Percentiles rank a stretch among this genome's conserved stretches.
Conservation (phyloP, 2,329 filamentous ascomycete species). For the Talaromyces pinophilus region DNA sequence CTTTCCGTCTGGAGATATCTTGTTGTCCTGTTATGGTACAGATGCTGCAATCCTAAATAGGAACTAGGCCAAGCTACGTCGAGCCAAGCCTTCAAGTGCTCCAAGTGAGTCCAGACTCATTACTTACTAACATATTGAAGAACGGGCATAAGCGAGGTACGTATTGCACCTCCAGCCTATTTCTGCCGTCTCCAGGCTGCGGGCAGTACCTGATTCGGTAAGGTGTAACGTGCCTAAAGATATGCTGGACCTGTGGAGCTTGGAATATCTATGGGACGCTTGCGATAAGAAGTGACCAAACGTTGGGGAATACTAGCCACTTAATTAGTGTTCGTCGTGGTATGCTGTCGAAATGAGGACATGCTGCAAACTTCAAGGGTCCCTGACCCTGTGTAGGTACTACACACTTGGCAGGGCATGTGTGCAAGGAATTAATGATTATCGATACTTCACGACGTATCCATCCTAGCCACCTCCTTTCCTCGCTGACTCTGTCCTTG, state of each 20-base stretch:
- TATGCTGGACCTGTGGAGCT: neutral
- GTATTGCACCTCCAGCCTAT: neutral
- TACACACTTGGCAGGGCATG: neutral
- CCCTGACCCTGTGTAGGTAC: neutral
- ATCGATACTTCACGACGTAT: neutral
- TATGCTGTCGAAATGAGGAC: neutral
- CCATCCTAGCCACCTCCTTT: neutral
- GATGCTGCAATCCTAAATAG: neutral
- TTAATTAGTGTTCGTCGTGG: neutral
- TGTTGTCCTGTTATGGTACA: neutral
- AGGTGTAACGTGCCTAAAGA: neutral
- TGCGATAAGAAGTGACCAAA: neutral
- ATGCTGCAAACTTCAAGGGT: neutral
- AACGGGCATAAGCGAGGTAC: neutral
- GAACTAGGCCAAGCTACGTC: neutral
- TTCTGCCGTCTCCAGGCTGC: neutral
- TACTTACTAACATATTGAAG: neutral
- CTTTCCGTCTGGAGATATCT: neutral
- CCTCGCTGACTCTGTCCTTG: neutral
- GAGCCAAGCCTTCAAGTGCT: neutral
- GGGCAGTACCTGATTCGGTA: slow-evolving; percentile 3
- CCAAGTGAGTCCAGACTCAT: neutral
- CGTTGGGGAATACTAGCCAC: neutral
- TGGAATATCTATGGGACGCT: neutral
- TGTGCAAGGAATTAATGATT: neutral